Evolutionary conservation across 2,329 filamentous ascomycete species (phyloP), one percentile per base, ranked within the genome.

Genomic region (Penicillium polonicum): DNA sequence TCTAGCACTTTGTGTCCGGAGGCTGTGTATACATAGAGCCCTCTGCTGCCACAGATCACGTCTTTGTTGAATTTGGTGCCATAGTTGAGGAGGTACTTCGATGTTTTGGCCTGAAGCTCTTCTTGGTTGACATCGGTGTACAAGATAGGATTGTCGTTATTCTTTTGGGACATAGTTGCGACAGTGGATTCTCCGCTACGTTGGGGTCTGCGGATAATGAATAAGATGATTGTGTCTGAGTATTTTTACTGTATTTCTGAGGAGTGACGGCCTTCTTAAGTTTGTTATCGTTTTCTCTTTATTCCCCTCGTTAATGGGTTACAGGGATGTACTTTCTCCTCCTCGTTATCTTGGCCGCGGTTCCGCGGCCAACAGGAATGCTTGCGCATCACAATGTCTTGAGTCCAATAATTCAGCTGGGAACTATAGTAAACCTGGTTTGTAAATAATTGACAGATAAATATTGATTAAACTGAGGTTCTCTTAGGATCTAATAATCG

Each of bases 1-100:
- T 86, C 83, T 0, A 86, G 76, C 51, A 86, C 78, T 52, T 74
- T 44, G 19, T 57, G 58, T 15, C 58, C 58, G 7, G 46, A 58
- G 5, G 45, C 52, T 35, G 41, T 55, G 13, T 58, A 58, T 2
- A 58, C 41, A 13, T 50, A 58, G 7, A 58, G 52, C 4, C 58
- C 58, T 45, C 46, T 54, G 41, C 58, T 60, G 17, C 44, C 55
- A 23, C 55, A 58, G 17, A 60, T 60, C 8, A 60, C 41, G n/a
- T 60, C 55, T 38, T 54, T 58, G 29, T 60, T 60, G 39, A 60
- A 60, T 29, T 51, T 50, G 3, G 58, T 58, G 3, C 55, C 55
- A 27, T 54, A 60, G 45, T 58, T 57, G 13, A 60, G 49, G 8
- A 60, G 58, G 12, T 58, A 60, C 15, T 43, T 46, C 1, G 38